These are phyloP conservation scores for Calonectria naviculata DNA, from an alignment of 2,329 filamentous ascomycete genomes.

Conservation along the genomic window DNA sequence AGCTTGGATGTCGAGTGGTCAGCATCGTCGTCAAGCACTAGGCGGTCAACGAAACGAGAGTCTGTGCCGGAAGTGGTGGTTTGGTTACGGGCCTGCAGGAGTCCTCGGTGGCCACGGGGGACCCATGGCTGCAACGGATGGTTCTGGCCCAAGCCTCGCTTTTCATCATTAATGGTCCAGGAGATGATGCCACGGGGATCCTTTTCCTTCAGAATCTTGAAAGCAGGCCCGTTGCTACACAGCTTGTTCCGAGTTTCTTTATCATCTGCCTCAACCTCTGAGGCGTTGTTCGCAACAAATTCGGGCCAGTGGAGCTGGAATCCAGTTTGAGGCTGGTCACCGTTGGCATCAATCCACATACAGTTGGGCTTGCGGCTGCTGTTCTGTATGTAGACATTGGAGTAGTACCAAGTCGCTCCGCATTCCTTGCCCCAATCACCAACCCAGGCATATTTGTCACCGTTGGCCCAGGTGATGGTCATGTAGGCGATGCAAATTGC, in stretches of 20 bases:
- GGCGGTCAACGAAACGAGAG: not conserved
- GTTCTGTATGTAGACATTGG: slow-evolving; percentile 12
- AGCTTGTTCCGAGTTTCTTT: slow-evolving; percentile 26
- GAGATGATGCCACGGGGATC: slow-evolving; percentile 21
- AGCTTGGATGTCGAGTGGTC: slow-evolving; percentile 2
- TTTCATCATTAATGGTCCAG: slow-evolving; percentile 3
- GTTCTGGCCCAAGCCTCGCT: not conserved
- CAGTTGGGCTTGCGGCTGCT: slow-evolving; percentile 18
- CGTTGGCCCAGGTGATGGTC: slow-evolving; percentile 25
- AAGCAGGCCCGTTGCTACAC: slow-evolving; percentile 23
- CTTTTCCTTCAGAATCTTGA: slow-evolving; percentile 15
- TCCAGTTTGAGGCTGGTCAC: slow-evolving; percentile 37
- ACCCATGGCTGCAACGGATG: not conserved
- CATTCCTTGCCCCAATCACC: slow-evolving; percentile 24
- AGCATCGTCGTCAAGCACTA: slow-evolving; percentile 15
- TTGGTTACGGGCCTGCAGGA: slow-evolving; percentile 1
- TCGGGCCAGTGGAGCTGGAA: slow-evolving; percentile 47
- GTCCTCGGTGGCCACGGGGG: not conserved
- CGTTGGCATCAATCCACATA: slow-evolving; percentile 29
- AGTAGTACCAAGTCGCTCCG: slow-evolving; percentile 25
- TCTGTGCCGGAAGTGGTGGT: not conserved
- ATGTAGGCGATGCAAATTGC: slow-evolving; percentile 30
- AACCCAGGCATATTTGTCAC: slow-evolving; percentile 25
- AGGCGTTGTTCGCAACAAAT: slow-evolving; percentile 26
- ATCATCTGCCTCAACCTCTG: not conserved